Evolutionary conservation across 2,329 filamentous ascomycete genomes (phyloP).

Genomic region (Alternaria postmessia): DNA sequence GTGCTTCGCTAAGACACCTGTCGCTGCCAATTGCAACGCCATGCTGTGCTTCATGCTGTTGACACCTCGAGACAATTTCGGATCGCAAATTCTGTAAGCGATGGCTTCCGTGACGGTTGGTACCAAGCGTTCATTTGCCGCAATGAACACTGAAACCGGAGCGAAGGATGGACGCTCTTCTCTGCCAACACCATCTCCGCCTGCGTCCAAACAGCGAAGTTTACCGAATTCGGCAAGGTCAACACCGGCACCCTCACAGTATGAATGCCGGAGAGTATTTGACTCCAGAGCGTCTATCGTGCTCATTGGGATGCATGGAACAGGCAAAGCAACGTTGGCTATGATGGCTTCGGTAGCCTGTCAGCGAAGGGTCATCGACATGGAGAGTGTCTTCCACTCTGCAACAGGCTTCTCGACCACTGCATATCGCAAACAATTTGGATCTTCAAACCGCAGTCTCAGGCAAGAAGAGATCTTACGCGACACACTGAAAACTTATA

Average conservation of each 20-base stretch:
- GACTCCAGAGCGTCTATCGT: constrained; percentile 72
- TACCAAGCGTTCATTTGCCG: constrained; percentile 41
- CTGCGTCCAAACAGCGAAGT: constrained; percentile 20
- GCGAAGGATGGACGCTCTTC: constrained; percentile 21
- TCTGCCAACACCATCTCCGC: constrained; percentile 21
- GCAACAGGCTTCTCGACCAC: constrained; percentile 67
- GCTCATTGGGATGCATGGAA: constrained; percentile 75
- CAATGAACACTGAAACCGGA: constrained; percentile 30
- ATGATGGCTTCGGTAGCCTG: constrained; percentile 77
- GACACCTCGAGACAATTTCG: constrained; percentile 6
- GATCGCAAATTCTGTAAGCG: constrained; percentile 6
- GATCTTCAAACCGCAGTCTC: constrained; percentile 67
- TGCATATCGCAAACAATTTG: constrained; percentile 69
- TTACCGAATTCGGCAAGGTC: constrained; percentile 26
- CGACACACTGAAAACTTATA: constrained; percentile 66
- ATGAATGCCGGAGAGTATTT: constrained; percentile 55
- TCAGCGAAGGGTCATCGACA: constrained; percentile 72
- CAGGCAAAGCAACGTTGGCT: constrained; percentile 77
- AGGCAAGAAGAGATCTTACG: constrained; percentile 70
- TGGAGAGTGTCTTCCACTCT: constrained; percentile 72
- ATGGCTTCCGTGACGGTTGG: constrained; percentile 40
- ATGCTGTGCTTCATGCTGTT: constrained; percentile 12
- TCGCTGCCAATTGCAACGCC: constrained; percentile 8
- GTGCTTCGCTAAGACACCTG: constrained; percentile 13
- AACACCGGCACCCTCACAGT: constrained; percentile 31